phyloP scores from a whole-genome alignment of 352 stramenopile species.

The Pythium periplocum region DNA sequence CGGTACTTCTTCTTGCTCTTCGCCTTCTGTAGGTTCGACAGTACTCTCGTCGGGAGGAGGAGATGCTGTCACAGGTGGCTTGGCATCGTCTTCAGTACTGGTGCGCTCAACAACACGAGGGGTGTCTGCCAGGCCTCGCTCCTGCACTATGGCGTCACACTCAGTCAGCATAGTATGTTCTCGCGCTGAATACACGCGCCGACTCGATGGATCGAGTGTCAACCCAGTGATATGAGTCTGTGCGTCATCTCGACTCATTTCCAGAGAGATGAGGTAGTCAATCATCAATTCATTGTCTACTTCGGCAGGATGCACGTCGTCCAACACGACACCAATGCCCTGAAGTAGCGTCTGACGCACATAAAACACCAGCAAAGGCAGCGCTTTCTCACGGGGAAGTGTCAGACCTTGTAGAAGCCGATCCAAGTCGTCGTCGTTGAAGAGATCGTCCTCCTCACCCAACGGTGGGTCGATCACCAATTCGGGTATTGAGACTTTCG shows the following conservation, averaged over 20 bases:
- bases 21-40: too few relatives aligned
- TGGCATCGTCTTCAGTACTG: too few relatives aligned
- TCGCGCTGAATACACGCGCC: conserved; percentile 48
- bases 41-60: too few relatives aligned
- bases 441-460: conserved; percentile 23
- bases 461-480: too few relatives aligned
- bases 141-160: conserved; percentile 13
- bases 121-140: conserved; percentile 3
- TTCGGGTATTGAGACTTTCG: not conserved
- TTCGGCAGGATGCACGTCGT: conserved; percentile 53
- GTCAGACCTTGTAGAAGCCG: conserved; percentile 25
- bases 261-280: conserved; percentile 56
- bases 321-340: conserved; percentile 54
- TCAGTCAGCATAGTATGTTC: conserved; percentile 39
- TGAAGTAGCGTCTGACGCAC: conserved; percentile 31
- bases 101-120: too few relatives aligned
- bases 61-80: too few relatives aligned
- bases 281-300: conserved; percentile 22
- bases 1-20: too few relatives aligned
- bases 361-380: conserved; percentile 36
- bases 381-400: conserved; percentile 21
- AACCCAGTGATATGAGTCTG: conserved; percentile 24
- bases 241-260: conserved; percentile 33
- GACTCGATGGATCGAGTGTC: conserved; percentile 26
- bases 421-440: conserved; percentile 33